Conservation (phyloP, 2,329 filamentous ascomycete genomes). For the Monilinia aucupariae region DNA sequence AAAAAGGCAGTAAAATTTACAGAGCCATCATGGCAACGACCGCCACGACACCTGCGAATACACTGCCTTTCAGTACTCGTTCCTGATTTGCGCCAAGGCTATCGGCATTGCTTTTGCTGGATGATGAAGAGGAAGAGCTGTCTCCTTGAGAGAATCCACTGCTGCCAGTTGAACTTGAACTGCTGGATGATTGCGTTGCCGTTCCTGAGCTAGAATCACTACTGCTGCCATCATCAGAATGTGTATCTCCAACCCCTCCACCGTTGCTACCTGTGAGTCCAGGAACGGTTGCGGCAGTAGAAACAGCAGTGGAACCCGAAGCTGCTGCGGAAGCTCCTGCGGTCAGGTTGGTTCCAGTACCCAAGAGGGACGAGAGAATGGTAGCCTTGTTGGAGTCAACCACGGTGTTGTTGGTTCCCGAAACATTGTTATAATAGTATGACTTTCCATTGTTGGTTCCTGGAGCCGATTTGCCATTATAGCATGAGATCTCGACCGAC, state of each 20-base stretch:
- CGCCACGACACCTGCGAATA: slow-evolving; percentile 33
- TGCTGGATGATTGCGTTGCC: slow-evolving; percentile 20
- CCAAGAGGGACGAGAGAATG: slow-evolving; percentile 70
- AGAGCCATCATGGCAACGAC: slow-evolving; percentile 34
- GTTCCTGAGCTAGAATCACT: slow-evolving; percentile 16
- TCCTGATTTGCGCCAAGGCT: slow-evolving; percentile 27
- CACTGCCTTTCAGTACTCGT: slow-evolving; percentile 29
- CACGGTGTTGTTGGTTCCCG: slow-evolving; percentile 71
- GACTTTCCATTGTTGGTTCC: slow-evolving; percentile 64
- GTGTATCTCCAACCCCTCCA: slow-evolving; percentile 7
- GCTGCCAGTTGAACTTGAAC: slow-evolving; percentile 25
- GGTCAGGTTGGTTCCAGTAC: slow-evolving; percentile 71
- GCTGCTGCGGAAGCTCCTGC: slow-evolving; percentile 41
- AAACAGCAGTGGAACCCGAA: slow-evolving; percentile 30
- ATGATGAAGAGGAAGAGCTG: slow-evolving; percentile 11
- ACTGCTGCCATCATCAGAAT: background rate
- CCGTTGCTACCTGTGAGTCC: slow-evolving; percentile 47
- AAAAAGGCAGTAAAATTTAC: slow-evolving; percentile 17
- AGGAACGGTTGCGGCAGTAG: slow-evolving; percentile 44
- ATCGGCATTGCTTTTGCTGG: slow-evolving; percentile 24
- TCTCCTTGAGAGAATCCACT: slow-evolving; percentile 34
- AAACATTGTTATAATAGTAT: slow-evolving; percentile 66
- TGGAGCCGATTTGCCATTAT: slow-evolving; percentile 54
- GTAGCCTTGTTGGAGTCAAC: slow-evolving; percentile 69
- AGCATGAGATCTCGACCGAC: slow-evolving; percentile 81